Evolutionary conservation across 2,329 filamentous ascomycete genomes (phyloP), one percentile per base, ranked within the genome.

Genomic region (Claviceps fusiformis): DNA sequence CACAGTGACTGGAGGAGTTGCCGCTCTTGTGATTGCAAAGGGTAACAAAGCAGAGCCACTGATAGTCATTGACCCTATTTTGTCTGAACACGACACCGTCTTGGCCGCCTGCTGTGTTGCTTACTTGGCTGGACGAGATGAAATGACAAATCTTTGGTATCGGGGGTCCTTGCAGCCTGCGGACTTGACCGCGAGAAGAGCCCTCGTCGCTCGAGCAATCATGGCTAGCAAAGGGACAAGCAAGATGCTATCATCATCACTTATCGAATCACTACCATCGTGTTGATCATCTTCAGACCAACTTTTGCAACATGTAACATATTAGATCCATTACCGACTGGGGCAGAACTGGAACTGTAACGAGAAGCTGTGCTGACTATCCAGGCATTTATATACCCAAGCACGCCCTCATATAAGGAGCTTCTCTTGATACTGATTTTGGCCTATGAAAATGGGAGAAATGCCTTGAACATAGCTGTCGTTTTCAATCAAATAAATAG

Each of bases 111-210:
- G 89, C 70, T 89, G 93, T 59, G 86, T 98, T 43, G 93, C 86
- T 11, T 97, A 96, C 69, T 77, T 97, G 61, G 87, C 90, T 53
- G 79, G 78, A 27, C 79, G 91, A 59, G 92, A 97, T 62, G 93
- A 98, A 69, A 83, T 97, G 53, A 96, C 92, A 9, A 91, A 95
- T 65, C 70, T 97, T 19, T 98, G 93, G 93, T 81, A 95, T 65
- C 96, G 91, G 72, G 92, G 93, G 6, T 72, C 75, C 56, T 58
- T 80, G 9, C 72, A 77, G 2, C 68, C 72, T 3, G 71, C 73
- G 27, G 58, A 70, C 48, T 54, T 63, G 41, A 59, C 59, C 17
- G 59, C 67, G 11, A 67, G 72, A 49, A 64, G 63, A 31, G 62
- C 59, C 19, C 64, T 75, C 33, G 63, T 74, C n/a, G 65, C 68